phyloP scores from a whole-genome alignment of 495 filamentous ascomycete genomes.

The Cenococcum geophilum region DNA sequence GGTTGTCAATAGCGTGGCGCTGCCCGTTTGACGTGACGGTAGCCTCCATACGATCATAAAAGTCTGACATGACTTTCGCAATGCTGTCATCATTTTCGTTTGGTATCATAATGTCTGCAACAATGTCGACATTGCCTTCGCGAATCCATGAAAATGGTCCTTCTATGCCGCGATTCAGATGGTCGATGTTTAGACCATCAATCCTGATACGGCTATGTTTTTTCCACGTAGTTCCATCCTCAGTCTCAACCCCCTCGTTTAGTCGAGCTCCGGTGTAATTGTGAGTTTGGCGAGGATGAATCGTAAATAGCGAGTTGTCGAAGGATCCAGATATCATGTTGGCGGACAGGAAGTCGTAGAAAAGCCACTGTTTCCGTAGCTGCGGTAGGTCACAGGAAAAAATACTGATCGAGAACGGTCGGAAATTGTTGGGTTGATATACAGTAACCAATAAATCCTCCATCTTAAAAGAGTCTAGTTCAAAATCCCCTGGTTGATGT shows the following conservation, averaged over 20 bases:
- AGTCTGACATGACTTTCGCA: slow-evolving; percentile 84
- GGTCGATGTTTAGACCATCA: slow-evolving; percentile 89
- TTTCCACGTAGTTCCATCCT: slow-evolving; percentile 64
- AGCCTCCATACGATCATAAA: slow-evolving; percentile 90
- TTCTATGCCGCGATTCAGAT: slow-evolving; percentile 87
- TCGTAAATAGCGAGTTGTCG: slow-evolving; percentile 93
- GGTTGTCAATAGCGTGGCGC: slow-evolving; percentile 18
- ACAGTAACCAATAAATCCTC: slow-evolving; percentile 88
- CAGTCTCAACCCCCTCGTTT: slow-evolving; percentile 48
- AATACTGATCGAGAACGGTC: slow-evolving; percentile 90
- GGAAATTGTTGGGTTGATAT: slow-evolving; percentile 82
- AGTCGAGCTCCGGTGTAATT: slow-evolving; percentile 53
- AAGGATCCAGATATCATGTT: slow-evolving; percentile 94
- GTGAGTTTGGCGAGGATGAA: slow-evolving; percentile 88
- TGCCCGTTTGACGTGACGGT: slow-evolving; percentile 59
- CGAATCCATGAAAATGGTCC: slow-evolving; percentile 97
- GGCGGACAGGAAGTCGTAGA: slow-evolving; percentile 94
- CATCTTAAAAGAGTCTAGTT: slow-evolving; percentile 92
- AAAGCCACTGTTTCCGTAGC: slow-evolving; percentile 89
- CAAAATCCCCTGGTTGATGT: slow-evolving; percentile 89
- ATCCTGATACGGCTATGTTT: slow-evolving; percentile 87
- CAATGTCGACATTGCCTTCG: slow-evolving; percentile 92
- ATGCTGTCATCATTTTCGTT: slow-evolving; percentile 78
- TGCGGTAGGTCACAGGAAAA: slow-evolving; percentile 92
- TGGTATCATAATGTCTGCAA: slow-evolving; percentile 91